Evolutionary conservation across 345 rosid genomes (phyloP), one percentile per base, ranked within the genome.

Genomic region (Corchorus olitorius): DNA sequence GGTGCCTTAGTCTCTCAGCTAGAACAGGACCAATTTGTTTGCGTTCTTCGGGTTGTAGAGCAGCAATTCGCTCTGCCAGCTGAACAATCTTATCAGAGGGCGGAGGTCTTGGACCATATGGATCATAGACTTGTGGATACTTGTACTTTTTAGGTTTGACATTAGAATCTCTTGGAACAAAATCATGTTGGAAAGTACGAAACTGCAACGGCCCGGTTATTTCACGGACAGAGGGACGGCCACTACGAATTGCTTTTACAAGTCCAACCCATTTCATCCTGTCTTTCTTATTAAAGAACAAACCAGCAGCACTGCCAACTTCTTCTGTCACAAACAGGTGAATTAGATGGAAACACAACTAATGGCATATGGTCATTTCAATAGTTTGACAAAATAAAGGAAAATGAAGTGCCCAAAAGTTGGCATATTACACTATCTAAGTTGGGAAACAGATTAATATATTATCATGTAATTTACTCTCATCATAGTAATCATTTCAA

Each of bases 101-200:
- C 0, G 88, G 86, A n/a, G 91, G 83, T 66, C 81, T 83, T 3
- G 87, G 90, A 60, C 91, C 91, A 74, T 88, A 89, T n/a, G n/a
- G n/a, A n/a, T n/a, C n/a, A n/a, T n/a, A n/a, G n/a, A n/a, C n/a
- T n/a, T n/a, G n/a, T n/a, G n/a, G 92, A 45, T 90, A 88, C 60
- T 86, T 87, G 80, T 76, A 85, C 69, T 58, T 87, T 56, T 9
- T 83, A 7, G 89, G 86, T 77, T n/a, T n/a, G n/a, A 81, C 74
- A 6, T 72, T 83, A 65, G 90, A 89, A 81, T 88, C 90, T 27
- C 86, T 81, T 12, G 88, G 90, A 59, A 79, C 83, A 72, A 83
- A 88, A 75, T 85, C 87, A 45, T 67, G 90, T 76, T 88, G 91
- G 74, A 90, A 85, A 6, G 75, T 65, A n/a, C 86, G 91, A 19